Conservation (phyloP, 768 basidiomycete species). For the Mycena crocata region DNA sequence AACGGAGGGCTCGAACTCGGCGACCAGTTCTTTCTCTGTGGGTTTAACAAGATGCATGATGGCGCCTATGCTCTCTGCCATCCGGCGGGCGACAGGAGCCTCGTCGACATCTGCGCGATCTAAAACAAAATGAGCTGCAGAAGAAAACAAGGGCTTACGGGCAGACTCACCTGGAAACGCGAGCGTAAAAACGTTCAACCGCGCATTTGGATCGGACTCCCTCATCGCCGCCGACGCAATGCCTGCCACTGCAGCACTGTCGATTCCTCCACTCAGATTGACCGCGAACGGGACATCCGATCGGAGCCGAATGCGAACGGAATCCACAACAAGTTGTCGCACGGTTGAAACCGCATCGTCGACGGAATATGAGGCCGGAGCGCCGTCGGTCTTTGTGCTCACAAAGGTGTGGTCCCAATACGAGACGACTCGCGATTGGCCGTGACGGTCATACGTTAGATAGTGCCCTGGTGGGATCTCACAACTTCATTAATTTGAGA, state of each 20-base stretch:
- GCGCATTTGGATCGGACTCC: background rate
- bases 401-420: slow-evolving; percentile 15
- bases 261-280: slow-evolving; percentile 17
- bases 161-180: slow-evolving; percentile 2
- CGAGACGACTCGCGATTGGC: background rate
- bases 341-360: background rate
- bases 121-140: background rate
- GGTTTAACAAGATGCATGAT: background rate
- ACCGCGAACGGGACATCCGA: slow-evolving; percentile 15
- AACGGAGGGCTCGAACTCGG: slow-evolving; percentile 8
- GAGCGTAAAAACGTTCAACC: slow-evolving; percentile 10
- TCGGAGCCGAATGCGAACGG: slow-evolving; percentile 4
- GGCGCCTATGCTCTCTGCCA: slow-evolving; percentile 14
- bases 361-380: background rate
- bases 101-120: slow-evolving; percentile 13
- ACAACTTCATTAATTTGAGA: background rate
- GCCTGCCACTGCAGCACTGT: slow-evolving; percentile 15
- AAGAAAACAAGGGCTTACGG: background rate
- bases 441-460: background rate
- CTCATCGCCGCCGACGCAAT: slow-evolving; percentile 4
- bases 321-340: slow-evolving; percentile 4
- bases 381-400: background rate
- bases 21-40: slow-evolving; percentile 8
- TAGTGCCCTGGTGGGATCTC: slow-evolving; percentile 8
- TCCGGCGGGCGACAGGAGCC: slow-evolving; percentile 8